Evolutionary conservation across 352 stramenopile species (phyloP), one percentile per base, ranked within the genome.

Genomic region (Globisporangium uncinulatum): DNA sequence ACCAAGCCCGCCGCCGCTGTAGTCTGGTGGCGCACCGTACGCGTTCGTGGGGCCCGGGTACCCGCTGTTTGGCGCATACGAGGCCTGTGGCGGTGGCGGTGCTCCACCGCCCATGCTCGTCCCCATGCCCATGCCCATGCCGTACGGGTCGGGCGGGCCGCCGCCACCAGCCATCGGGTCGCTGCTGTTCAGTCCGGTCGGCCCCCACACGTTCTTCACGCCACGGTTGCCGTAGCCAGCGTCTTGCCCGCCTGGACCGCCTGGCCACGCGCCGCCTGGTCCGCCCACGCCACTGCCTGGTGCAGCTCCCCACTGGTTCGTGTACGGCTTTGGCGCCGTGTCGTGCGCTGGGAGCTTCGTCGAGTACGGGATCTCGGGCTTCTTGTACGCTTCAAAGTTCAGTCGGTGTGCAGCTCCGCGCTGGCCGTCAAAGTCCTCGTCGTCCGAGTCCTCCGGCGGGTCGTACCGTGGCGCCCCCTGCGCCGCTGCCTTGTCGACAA

Each of bases 361-460:
- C 20, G 85, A 64, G 63, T 95, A 95, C 36, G 85, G 85, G 32
- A 95, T 88, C 65, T 95, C 85, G n/a, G 85, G 85, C 52, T 95
- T 95, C 66, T 95, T 86, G 70, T 95, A 95, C 1, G 85, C 85
- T 57, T 92, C 83, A 65, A 95, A 92, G 66, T 95, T 95, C 36
- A 95, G 71, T 2, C 75, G 79, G 65, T 89, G 85, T 20, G 75
- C 55, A 19, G 72, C 66, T 39, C 76, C 84, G 64, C 62, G 71
- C 61, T 77, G 82, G 50, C 77, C 70, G 41, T 87, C 79, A 49
- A 90, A 91, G 47, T 97, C 92, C 45, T 99, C 97, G 57, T 98
- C 92, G 58, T 99, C 96, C 47, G 96, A 97, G 41, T 98, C 92
- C 61, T 97, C 86, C 7, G 96, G 96, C 29, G 96, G 97, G 13